Base-by-base conservation (phyloP, 805 yeast genomes). In the Pichia scutulata region DNA sequence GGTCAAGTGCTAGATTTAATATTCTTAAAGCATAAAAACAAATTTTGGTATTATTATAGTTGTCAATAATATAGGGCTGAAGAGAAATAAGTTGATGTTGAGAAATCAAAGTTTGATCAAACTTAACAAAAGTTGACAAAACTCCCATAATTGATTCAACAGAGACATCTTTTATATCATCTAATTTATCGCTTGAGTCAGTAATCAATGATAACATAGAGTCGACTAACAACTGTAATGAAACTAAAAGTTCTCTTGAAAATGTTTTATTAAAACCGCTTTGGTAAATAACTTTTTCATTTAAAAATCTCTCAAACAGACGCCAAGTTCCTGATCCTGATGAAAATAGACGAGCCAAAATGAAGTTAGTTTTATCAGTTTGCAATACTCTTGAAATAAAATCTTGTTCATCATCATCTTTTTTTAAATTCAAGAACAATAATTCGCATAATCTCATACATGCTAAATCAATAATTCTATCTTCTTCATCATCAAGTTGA, bases 401-500 rank as follows among this genome's bases (percentile, higher is more conserved):
- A 4, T n/a, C 40, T 2, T 25, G 13, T 14, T 30, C 39, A 21
- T 48, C 45, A 25, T 16, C 16, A 10, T 36, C 30, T 6, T 13
- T 5, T 1, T 28, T 14, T 4, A 46, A 23, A 12, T 45, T 40
- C 12, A 52, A 8, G 39, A 77, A 70, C 71, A 78, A 70, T 19
- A 70, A 50, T 1, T 69, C 69, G 1, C 68, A 40, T 24, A 82
- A 54, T 3, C 65, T 56, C 21, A 51, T 46, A 43, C 65, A 69
- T 0, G 82, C 74, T 8, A 69, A 55, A 1, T 75, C 78, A 9
- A 71, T 66, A 1, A 81, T 69, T 1, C 67, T 52, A 37, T 77
- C 81, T 55, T 89, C 95, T 53, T 84, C 90, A 61, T 87, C 96
- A 48, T 84, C 84, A 1, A 80, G 53, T 51, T 82, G 69, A 52